A percentile compares a stretch with the other conserved stretches of the same genome.
Conservation (phyloP, 495 filamentous ascomycete genomes). For the Amphirosellinia nigrospora region DNA sequence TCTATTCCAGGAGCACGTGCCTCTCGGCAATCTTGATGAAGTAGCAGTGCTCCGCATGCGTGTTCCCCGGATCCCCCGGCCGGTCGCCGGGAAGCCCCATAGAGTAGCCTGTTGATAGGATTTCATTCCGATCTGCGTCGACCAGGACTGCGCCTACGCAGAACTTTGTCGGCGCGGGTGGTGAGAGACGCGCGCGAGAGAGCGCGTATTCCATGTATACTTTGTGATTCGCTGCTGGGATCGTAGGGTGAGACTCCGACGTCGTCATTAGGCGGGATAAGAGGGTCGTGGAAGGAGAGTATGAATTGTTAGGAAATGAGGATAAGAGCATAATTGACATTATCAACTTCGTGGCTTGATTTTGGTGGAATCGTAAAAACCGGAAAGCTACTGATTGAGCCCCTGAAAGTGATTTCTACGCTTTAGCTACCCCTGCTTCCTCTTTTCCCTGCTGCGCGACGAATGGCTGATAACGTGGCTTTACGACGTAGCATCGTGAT, state of each 20-base stretch:
- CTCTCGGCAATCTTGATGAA: conserved; percentile 54
- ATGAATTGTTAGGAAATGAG: too few relatives aligned
- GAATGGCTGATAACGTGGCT: too few relatives aligned
- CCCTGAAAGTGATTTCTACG: too few relatives aligned
- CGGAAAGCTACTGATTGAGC: too few relatives aligned
- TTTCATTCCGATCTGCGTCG: conserved; percentile 55
- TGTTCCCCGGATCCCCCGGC: conserved; percentile 47
- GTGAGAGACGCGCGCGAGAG: conserved; percentile 68
- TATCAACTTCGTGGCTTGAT: too few relatives aligned
- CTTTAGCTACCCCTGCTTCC: too few relatives aligned
- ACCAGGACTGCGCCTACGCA: conserved; percentile 81
- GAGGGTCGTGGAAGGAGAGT: too few relatives aligned
- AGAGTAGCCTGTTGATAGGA: conserved; percentile 80
- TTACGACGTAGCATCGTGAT: too few relatives aligned
- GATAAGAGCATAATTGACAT: too few relatives aligned
- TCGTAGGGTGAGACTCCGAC: conserved; percentile 15
- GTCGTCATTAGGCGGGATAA: too few relatives aligned
- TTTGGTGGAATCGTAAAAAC: too few relatives aligned
- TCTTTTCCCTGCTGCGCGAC: too few relatives aligned
- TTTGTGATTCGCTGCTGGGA: conserved; percentile 49
- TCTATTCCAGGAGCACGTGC: conserved; percentile 46
- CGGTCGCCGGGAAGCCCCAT: conserved; percentile 59
- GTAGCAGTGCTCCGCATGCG: conserved; percentile 55
- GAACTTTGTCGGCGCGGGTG: conserved; percentile 78
- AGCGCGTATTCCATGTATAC: conserved; percentile 70